Evolutionary conservation across 768 basidiomycete genomes (phyloP), one percentile per base, ranked within the genome.

Genomic region (Amyloporia xantha): DNA sequence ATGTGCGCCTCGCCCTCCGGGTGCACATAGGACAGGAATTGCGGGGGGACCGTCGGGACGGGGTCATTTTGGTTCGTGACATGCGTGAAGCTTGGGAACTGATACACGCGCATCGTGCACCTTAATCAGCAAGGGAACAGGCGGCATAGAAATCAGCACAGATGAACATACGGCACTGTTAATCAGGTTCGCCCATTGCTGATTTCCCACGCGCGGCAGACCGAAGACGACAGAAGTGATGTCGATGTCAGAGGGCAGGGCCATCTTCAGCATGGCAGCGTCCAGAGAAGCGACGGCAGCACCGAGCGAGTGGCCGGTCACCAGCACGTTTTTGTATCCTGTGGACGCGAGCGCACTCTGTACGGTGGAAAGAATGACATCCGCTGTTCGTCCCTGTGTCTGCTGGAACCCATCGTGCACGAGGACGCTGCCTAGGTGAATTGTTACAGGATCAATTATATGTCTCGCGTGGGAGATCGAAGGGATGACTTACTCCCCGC

Each of bases 111-210:
- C 91, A 63, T 80, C 90, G 1, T 75, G 85, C 2, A 92, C 86
- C 60, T 71, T 84, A 52, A 88, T 88, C 0, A 94, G 93, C 63
- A 81, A 91, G 24, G 91, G 91, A 0, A 90, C 91, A 0, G 83
- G 90, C 2, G 78, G 84, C 62, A 93, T 94, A 78, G 79, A 81
- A 0, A 62, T 87, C 44, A 91, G 91, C 15, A 75, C 74, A 28
- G 91, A 94, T 60, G 91, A 89, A 59, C 89, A 89, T 62, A 72
- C 71, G 27, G 91, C 90, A 63, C 91, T 89, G 10, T 76, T 93
- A 41, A 70, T 90, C 28, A 85, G 91, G 2, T 77, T 91, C 5
- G 89, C 86, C 0, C 78, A 84, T 43, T 93, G 91, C 65, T 90
- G 93, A 53, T 72, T 91, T 13, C 86, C 88, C 1, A 73, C 90